These are phyloP conservation scores for Annulohypoxylon truncatum DNA, from an alignment of 2,329 filamentous ascomycete species.

Conservation along the genomic window DNA sequence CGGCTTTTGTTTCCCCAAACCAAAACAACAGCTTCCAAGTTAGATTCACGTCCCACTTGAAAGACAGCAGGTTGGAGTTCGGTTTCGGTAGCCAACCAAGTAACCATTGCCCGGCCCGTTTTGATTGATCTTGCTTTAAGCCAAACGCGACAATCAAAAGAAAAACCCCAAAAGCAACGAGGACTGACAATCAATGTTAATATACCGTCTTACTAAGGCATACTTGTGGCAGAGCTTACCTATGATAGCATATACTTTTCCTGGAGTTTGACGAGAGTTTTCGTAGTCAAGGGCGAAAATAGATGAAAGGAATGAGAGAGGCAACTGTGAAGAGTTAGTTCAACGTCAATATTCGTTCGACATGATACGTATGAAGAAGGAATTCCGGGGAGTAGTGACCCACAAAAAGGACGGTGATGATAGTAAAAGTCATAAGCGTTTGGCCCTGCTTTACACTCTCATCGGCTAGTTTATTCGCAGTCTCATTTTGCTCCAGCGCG, in stretches of 20 bases:
- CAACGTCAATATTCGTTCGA: background rate
- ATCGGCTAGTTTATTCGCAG: background rate
- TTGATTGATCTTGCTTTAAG: background rate
- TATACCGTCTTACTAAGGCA: too few species aligned
- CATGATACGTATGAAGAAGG: too few species aligned
- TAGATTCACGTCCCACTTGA: too few species aligned
- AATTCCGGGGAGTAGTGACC: background rate
- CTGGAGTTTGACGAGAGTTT: background rate
- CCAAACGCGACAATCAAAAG: background rate
- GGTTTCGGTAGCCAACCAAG: background rate
- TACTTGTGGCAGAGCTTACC: background rate
- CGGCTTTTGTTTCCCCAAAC: too few species aligned
- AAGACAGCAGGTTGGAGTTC: too few species aligned
- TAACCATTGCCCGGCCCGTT: background rate
- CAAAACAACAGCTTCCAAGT: too few species aligned
- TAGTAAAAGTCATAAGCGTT: conserved; percentile 6
- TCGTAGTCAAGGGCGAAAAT: background rate
- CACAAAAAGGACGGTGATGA: conserved; percentile 8
- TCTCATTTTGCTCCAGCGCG: conserved; percentile 6
- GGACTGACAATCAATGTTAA: background rate
- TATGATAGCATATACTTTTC: background rate
- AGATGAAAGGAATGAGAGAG: background rate
- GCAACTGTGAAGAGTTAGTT: background rate
- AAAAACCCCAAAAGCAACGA: background rate
- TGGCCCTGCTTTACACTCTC: conserved; percentile 1